Percentiles rank a stretch among this genome's conserved stretches.
Conservation (phyloP, 441 rosid species). For the Erodium trifolium region DNA sequence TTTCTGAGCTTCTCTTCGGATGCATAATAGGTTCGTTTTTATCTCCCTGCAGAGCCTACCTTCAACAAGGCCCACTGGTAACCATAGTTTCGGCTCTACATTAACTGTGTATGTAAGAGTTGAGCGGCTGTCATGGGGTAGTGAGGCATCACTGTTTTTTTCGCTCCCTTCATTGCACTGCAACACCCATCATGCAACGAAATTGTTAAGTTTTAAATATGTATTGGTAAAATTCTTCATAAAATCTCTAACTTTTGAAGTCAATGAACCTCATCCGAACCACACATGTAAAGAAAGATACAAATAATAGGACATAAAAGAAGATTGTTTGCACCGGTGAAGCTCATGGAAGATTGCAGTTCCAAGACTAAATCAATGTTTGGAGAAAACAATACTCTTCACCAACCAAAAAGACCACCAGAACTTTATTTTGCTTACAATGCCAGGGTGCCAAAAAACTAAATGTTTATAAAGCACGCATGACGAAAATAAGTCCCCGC, state of each 20-base stretch:
- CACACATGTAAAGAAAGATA: neutral
- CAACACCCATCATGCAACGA: constrained; percentile 15
- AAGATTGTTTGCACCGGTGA: neutral
- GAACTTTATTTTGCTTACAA: neutral
- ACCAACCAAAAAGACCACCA: neutral
- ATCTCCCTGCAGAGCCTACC: constrained; percentile 69
- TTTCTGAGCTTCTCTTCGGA: constrained; percentile 55
- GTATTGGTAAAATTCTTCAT: neutral
- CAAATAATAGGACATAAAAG: neutral
- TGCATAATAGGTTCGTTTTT: constrained; percentile 53
- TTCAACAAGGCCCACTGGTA: constrained; percentile 66
- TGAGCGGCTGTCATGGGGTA: constrained; percentile 37
- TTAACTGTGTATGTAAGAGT: constrained; percentile 54
- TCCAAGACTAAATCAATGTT: too few relatives aligned
- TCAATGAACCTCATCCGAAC: neutral
- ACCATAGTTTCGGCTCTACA: constrained; percentile 67
- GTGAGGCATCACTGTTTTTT: constrained; percentile 23
- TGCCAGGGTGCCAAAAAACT: neutral
- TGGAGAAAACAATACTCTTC: neutral
- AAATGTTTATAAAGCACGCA: neutral
- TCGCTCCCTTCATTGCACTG: constrained; percentile 38
- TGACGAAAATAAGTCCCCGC: neutral
- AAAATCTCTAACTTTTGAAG: neutral
- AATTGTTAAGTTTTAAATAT: constrained; percentile 11
- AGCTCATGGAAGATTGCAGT: neutral